These are phyloP conservation scores for Botrytis cinerea DNA, from an alignment of 2,329 filamentous ascomycete genomes.

Conservation along the genomic window DNA sequence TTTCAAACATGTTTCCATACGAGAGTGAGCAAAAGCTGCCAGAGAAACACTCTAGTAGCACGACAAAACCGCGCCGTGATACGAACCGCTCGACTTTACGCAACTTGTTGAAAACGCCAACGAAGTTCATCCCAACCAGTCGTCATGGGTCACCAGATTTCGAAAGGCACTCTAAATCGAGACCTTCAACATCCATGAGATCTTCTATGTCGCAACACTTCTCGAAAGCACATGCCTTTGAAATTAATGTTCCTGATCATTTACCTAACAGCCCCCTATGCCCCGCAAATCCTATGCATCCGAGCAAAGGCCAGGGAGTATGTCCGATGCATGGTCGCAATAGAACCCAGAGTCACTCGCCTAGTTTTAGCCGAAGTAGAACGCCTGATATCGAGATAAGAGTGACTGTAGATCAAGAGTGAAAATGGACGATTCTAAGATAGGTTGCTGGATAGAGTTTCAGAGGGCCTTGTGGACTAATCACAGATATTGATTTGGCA, in stretches of 20 bases:
- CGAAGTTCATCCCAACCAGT: neutral
- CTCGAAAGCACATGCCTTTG: constrained; percentile 34
- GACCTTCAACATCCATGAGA: neutral
- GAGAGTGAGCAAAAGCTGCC: neutral
- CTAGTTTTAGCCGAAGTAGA: constrained; percentile 27
- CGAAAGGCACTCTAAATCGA: neutral
- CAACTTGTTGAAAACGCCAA: constrained; percentile 3
- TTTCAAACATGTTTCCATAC: constrained; percentile 26
- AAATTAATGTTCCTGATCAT: constrained; percentile 48
- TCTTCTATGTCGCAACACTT: neutral
- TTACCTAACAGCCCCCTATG: constrained; percentile 47
- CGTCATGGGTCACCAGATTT: constrained; percentile 6
- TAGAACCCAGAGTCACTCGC: constrained; percentile 24
- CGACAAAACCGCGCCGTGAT: neutral
- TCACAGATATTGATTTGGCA: neutral
- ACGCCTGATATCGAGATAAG: constrained; percentile 17
- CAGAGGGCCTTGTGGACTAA: neutral
- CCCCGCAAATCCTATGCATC: constrained; percentile 46
- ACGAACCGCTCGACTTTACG: constrained; percentile 3
- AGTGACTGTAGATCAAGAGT: neutral
- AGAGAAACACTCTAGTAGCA: neutral
- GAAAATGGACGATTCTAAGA: neutral
- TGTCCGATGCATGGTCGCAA: constrained; percentile 47
- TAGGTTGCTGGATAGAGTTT: neutral
- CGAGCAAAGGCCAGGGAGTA: constrained; percentile 43